Evolutionary conservation across 805 yeast genomes (phyloP).

Genomic region (Candida railenensis): DNA sequence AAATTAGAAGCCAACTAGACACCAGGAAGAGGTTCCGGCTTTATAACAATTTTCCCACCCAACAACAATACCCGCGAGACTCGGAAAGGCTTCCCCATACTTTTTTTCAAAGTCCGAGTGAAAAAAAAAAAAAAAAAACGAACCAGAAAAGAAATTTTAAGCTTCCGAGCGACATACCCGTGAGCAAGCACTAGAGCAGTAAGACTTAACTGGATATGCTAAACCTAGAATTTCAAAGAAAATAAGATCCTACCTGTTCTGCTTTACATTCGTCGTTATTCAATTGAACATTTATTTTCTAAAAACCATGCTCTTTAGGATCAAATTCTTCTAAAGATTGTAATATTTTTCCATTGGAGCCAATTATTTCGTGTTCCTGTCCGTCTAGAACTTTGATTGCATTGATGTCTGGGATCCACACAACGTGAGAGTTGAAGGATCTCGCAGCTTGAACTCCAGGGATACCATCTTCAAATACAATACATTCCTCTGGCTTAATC

Average conservation of each 20-base stretch:
- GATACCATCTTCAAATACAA: conserved; percentile 93
- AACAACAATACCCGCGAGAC: neutral
- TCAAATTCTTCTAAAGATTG: conserved; percentile 54
- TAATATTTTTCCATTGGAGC: conserved; percentile 58
- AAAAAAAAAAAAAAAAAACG: neutral
- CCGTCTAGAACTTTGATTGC: conserved; percentile 58
- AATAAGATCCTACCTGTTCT: neutral
- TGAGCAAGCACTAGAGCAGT: no score
- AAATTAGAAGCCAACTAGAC: no score
- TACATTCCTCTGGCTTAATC: conserved; percentile 65
- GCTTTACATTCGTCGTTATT: neutral
- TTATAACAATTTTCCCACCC: no score
- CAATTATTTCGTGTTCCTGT: conserved; percentile 49
- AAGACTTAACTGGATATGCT: no score
- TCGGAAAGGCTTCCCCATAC: neutral
- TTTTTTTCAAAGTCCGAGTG: neutral
- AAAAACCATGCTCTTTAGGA: conserved; percentile 8
- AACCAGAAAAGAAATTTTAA: no score
- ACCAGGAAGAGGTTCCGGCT: no score
- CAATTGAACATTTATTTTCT: neutral
- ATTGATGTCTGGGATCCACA: conserved; percentile 90
- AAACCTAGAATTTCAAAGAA: no score
- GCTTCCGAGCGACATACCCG: no score
- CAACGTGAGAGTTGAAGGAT: conserved; percentile 79
- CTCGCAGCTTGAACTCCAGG: conserved; percentile 88